Evolutionary conservation across 352 stramenopile species (phyloP), one percentile per base, ranked within the genome.

Genomic region (Phytophthora rubi): DNA sequence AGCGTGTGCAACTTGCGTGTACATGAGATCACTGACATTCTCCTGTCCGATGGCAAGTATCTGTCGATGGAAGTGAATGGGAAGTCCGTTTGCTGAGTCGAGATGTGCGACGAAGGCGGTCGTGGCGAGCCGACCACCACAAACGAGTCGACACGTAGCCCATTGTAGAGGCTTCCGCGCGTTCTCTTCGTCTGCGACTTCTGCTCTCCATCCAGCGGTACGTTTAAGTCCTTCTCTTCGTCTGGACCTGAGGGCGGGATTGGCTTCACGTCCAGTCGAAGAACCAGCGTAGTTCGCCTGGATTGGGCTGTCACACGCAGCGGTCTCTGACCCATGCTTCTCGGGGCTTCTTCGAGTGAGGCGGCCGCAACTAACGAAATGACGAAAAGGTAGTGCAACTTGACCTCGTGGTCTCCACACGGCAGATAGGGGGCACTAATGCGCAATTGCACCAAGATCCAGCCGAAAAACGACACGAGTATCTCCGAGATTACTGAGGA

Each of bases 21-120:
- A 53, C 54, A 44, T 47, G 55, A 64, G n/a, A 59, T 70, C 55
- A 13, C 62, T 70, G 62, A 65, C 47, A 37, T 8, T 13, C 49
- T 58, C 23, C 44, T 59, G 62, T 30, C 62, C 26, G 54, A 30
- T 45, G 35, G 3, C 47, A 53, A 28, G 18, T 53, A 53, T 16
- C n/a, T 53, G 47, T 53, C 47, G 47, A 28, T 12, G 6, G 8
- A 1, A 16, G 16, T 28, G 16, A 15, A 8, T n/a, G 44, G 7
- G 44, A 3, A 23, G 18, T 23, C 18, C 44, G 44, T 26, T 23
- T 18, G 15, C 47, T 53, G 47, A 53, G 18, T 53, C 47, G 21
- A 28, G 9, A 15, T 18, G 47, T 32, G 18, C 47, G 18, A 53
- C 47, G 47, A 10, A 26, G 10, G 15, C 47, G 47, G 28, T 32